These are phyloP conservation scores for Styphnolobium japonicum DNA, from an alignment of 306 rosid genomes.

Conservation along the genomic window DNA sequence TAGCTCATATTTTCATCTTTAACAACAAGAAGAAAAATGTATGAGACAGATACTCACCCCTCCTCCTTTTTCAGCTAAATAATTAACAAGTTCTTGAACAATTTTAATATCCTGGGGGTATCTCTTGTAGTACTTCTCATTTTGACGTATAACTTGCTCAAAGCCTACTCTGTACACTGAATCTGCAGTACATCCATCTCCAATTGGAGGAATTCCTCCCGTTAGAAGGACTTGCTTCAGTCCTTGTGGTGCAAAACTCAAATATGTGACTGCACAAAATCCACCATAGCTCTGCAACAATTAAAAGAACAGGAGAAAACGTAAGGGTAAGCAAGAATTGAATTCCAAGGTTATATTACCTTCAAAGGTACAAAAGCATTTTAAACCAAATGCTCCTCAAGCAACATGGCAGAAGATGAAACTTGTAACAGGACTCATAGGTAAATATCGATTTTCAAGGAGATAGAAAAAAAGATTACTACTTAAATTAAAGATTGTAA, in stretches of 20 bases:
- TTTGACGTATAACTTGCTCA: constrained; percentile 66
- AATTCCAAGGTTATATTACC: constrained; percentile 17
- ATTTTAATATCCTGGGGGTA: constrained; percentile 81
- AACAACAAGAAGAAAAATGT: constrained; percentile 28
- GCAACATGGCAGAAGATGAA: not conserved
- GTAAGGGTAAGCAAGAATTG: constrained; percentile 23
- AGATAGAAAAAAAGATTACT: no score
- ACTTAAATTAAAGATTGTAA: no score
- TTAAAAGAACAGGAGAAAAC: constrained; percentile 1
- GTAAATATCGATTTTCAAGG: not conserved
- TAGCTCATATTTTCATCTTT: constrained; percentile 19
- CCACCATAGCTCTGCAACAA: constrained; percentile 85
- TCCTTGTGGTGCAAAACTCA: constrained; percentile 92
- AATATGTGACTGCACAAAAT: constrained; percentile 88
- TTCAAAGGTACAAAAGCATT: constrained; percentile 20
- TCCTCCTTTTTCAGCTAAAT: constrained; percentile 73
- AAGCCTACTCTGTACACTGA: constrained; percentile 69
- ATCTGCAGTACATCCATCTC: constrained; percentile 76
- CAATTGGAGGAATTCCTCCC: constrained; percentile 94
- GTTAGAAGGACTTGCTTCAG: constrained; percentile 80
- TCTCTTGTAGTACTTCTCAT: constrained; percentile 89
- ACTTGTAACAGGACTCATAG: not conserved
- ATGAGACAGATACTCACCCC: constrained; percentile 51
- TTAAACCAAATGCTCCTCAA: constrained; percentile 14
- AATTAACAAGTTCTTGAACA: constrained; percentile 75